Base-by-base conservation (phyloP, 2,329 filamentous ascomycete species). In the Trichoderma asperellum region DNA sequence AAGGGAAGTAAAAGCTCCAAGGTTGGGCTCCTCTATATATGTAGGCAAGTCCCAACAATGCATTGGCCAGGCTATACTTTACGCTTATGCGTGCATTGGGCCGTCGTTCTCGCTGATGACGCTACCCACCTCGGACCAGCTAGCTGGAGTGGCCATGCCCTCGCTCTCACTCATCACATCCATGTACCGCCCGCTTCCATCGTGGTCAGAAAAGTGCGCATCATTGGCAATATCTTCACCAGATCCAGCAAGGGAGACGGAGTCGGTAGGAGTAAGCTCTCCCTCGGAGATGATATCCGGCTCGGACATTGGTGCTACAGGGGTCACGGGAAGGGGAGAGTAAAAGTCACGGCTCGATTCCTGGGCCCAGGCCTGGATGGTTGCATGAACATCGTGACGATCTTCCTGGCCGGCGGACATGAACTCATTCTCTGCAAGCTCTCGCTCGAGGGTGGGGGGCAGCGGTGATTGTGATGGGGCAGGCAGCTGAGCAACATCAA, bases 81-180 rank as follows among this genome's bases (percentile, higher is more conserved):
- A 40, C 64, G 43, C 64, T 67, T 56, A 70, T 52, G 58, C 52
- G 56, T 68, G 68, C 52, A 68, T 32, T 7, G 74, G 75, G 11
- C 75, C 77, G 60, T 88, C 85, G 72, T 78, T 85, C 75, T 88
- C 86, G 75, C 87, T 89, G 32, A 89, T 80, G 14, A 88, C 84
- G 71, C 88, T 90, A 70, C 87, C 88, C 16, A 91, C 84, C 75
- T 91, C 88, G 7, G 86, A 88, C 88, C 88, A 91, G 77, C 86
- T 89, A 1, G 84, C 83, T 0, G 88, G 88, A 0, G 88, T 91
- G 67, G 83, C 77, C 74, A 89, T 84, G 35, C 86, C 87, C 37
- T 86, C 86, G 73, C 85, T 87, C 72, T 88, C 85, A 73, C 87
- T 89, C 80, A 89, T 78, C 18, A 89, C 83, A 70, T 89, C 87